phyloP scores from a whole-genome alignment of 495 filamentous ascomycete species.

The Xylaria grammica region DNA sequence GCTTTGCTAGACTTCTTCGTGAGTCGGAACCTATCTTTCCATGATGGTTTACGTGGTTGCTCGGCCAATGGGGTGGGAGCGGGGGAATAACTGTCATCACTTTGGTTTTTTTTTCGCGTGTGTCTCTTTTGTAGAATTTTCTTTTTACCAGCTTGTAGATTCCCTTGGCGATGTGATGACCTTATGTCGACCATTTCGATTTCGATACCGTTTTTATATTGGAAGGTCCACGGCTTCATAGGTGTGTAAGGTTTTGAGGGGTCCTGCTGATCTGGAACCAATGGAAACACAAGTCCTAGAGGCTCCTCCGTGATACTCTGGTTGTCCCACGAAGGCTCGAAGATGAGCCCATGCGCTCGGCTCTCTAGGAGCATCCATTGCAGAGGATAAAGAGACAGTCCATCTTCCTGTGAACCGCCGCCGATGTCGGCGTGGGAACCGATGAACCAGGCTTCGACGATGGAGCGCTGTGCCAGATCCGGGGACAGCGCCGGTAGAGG shows the following conservation, averaged over 20 bases:
- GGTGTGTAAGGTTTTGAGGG: slow-evolving; percentile 12
- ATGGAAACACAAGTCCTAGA: slow-evolving; percentile 21
- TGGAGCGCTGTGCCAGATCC: slow-evolving; percentile 17
- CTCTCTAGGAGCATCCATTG: slow-evolving; percentile 46
- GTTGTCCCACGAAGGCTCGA: slow-evolving; percentile 22
- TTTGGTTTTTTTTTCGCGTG: slow-evolving; percentile 9
- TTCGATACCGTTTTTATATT: slow-evolving; percentile 22
- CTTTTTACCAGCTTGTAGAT: slow-evolving; percentile 20
- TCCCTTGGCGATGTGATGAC: slow-evolving; percentile 23
- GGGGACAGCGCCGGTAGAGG: slow-evolving; percentile 23
- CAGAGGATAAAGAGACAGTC: slow-evolving; percentile 41
- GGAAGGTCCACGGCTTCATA: slow-evolving; percentile 21
- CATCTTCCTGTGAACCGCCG: slow-evolving; percentile 34
- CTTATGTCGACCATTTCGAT: slow-evolving; percentile 24
- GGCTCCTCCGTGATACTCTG: slow-evolving; percentile 18
- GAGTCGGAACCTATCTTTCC: slow-evolving; percentile 19
- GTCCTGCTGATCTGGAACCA: slow-evolving; percentile 12
- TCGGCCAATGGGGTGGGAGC: not conserved
- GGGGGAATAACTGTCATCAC: not conserved
- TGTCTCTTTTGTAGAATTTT: slow-evolving; percentile 4
- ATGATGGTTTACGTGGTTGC: slow-evolving; percentile 6
- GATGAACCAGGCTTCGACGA: slow-evolving; percentile 23
- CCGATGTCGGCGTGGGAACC: slow-evolving; percentile 23
- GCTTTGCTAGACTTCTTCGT: slow-evolving; percentile 12
- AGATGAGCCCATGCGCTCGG: slow-evolving; percentile 20